A percentile compares a stretch with the other conserved stretches of the same genome.
These are phyloP conservation scores for Didymella arachidicola DNA, from an alignment of 2,329 filamentous ascomycete species.

Conservation along the genomic window DNA sequence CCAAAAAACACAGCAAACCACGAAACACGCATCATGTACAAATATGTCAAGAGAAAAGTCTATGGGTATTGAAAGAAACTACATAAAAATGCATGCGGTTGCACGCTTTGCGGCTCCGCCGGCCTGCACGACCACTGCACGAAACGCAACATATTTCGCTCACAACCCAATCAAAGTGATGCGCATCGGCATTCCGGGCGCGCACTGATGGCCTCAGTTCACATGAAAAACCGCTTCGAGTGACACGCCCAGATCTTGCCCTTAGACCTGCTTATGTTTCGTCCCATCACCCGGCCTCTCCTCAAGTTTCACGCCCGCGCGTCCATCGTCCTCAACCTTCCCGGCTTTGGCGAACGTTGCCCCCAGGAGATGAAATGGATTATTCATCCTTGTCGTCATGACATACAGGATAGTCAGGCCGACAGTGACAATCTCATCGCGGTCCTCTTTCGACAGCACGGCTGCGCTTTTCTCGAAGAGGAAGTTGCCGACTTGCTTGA, in stretches of 20 bases:
- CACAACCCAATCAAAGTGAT: no score
- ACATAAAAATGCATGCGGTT: no score
- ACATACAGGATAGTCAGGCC: conserved; percentile 31
- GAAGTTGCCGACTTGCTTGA: conserved; percentile 32
- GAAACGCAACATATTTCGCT: no score
- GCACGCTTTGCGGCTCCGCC: no score
- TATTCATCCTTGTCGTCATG: conserved; percentile 31
- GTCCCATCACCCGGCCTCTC: conserved; percentile 7
- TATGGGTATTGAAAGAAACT: no score
- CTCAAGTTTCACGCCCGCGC: background rate
- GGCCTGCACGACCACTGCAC: no score
- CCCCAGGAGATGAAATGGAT: conserved; percentile 28
- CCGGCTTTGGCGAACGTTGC: conserved; percentile 29
- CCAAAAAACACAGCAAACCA: no score
- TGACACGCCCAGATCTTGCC: background rate
- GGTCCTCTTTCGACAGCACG: conserved; percentile 17
- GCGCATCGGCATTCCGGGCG: no score
- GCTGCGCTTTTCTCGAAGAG: conserved; percentile 24
- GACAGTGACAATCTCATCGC: conserved; percentile 31
- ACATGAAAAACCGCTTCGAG: no score
- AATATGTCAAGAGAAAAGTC: no score
- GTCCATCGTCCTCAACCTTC: conserved; percentile 18
- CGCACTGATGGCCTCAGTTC: no score
- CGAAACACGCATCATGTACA: no score
- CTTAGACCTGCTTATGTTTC: conserved; percentile 17